Conservation (phyloP, 805 yeast species). For the Ascoidea tarda region DNA sequence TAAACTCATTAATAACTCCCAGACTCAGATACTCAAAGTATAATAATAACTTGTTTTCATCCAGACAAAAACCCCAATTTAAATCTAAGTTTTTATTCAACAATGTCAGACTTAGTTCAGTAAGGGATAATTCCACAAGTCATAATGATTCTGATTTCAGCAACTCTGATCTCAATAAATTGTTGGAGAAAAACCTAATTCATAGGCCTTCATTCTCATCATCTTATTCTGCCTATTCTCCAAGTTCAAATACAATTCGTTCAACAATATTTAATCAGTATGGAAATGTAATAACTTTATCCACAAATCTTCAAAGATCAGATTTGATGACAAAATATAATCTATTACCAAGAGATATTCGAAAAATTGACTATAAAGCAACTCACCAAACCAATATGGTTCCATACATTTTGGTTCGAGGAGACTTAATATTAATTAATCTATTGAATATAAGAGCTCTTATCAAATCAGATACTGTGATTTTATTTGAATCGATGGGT, state of each 20-base stretch:
- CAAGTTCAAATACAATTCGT: conserved; percentile 1
- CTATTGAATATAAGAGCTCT: conserved; percentile 81
- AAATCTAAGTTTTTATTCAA: no score
- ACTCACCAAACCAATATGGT: conserved; percentile 68
- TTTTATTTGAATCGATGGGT: conserved; percentile 59
- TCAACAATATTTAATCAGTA: conserved; percentile 68
- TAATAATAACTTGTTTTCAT: no score
- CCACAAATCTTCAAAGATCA: conserved; percentile 60
- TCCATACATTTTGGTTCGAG: conserved; percentile 76
- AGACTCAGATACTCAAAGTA: no score
- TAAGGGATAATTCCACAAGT: no score
- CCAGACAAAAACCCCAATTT: no score
- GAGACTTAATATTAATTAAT: conserved; percentile 67
- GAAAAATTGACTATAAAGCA: conserved; percentile 45
- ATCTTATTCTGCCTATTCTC: not conserved
- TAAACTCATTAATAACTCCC: no score
- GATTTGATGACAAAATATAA: conserved; percentile 60
- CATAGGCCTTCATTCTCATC: not conserved
- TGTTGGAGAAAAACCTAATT: not conserved
- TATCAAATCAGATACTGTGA: conserved; percentile 64
- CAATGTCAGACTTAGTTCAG: no score
- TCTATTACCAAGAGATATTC: conserved; percentile 71
- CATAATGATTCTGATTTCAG: not conserved
- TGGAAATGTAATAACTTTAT: conserved; percentile 59
- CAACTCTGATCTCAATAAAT: conserved; percentile 3